Evolutionary conservation across 2,329 filamentous ascomycete species (phyloP), one percentile per base, ranked within the genome.

Genomic region (Aspergillus nomiae): DNA sequence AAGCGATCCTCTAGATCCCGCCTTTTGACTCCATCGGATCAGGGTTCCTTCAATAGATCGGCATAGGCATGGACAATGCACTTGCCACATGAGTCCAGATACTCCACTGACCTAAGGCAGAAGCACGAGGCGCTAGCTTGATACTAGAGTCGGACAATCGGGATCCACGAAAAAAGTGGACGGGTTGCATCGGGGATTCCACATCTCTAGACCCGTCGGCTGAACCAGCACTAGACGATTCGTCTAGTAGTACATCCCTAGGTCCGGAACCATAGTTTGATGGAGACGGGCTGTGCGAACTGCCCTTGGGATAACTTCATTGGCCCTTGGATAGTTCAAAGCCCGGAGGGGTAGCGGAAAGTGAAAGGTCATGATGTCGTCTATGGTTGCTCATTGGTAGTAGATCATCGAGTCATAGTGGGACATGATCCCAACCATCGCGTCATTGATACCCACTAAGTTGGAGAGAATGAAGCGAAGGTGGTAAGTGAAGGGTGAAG

Each of bases 311-410:
- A 48, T 43, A 55, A 16, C 48, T 61, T 57, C 53, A 66, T 70
- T 70, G 65, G 67, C 45, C 58, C 62, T 60, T 30, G 51, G 19
- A 56, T 59, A 62, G 66, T 43, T 65, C 65, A 24, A 59, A 65
- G 64, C 59, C 54, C 62, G 62, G 61, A 34, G 64, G 51, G 21
- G 59, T 53, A 66, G 62, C 59, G 64, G 65, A 68, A 58, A 57
- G 32, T 38, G 59, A 55, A 56, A 38, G 57, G 59, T 16, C 56
- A 59, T 62, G 46, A 65, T 61, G 66, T 56, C 38, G 58, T 61
- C 30, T 46, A 51, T 38, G 53, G 24, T 30, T 61, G 58, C 53
- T 66, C 64, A 71, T 71, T 70, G 67, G 68, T 56, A 69, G 64
- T 19, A 58, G 41, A 28, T 41, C 59, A 57, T 36, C 34, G 57